Conservation (phyloP, 495 filamentous ascomycete species). For the Daldinia concentrica region DNA sequence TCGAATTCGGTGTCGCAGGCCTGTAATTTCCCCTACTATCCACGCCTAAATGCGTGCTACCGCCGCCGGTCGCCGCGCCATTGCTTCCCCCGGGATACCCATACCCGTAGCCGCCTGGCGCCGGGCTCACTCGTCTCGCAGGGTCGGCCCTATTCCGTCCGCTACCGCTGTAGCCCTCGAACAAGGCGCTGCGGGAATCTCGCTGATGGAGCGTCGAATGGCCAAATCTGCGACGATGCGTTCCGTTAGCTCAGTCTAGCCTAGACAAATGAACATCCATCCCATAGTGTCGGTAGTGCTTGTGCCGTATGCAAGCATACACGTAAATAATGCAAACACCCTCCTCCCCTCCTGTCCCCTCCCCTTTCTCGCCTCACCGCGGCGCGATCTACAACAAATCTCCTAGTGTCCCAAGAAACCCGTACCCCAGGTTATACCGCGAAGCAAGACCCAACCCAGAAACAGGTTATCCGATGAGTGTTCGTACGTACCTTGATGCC, state of each 20-base stretch:
- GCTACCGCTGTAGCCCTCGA: slow-evolving; percentile 81
- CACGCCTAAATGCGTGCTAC: slow-evolving; percentile 46
- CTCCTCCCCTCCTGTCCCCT: background rate
- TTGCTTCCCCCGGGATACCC: slow-evolving; percentile 52
- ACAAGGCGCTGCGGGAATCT: slow-evolving; percentile 87
- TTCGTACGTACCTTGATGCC: slow-evolving; percentile 42
- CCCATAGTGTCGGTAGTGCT: background rate
- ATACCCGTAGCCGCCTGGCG: slow-evolving; percentile 70
- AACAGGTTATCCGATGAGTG: background rate
- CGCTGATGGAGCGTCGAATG: slow-evolving; percentile 77
- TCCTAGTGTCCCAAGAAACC: slow-evolving; percentile 12
- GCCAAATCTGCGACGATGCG: slow-evolving; percentile 59
- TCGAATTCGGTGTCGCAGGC: slow-evolving; percentile 85
- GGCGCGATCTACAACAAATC: background rate
- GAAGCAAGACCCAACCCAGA: background rate
- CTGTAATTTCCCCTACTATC: slow-evolving; percentile 50
- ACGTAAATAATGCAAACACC: background rate
- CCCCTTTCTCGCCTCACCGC: background rate
- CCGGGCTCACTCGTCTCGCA: slow-evolving; percentile 61
- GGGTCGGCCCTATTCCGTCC: slow-evolving; percentile 52
- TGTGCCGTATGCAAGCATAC: background rate
- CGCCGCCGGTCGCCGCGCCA: slow-evolving; percentile 36
- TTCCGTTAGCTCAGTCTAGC: background rate
- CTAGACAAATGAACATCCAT: background rate
- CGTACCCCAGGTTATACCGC: background rate